Base-by-base conservation (phyloP, 805 yeast species). In the Wickerhamiella sorbophila region DNA sequence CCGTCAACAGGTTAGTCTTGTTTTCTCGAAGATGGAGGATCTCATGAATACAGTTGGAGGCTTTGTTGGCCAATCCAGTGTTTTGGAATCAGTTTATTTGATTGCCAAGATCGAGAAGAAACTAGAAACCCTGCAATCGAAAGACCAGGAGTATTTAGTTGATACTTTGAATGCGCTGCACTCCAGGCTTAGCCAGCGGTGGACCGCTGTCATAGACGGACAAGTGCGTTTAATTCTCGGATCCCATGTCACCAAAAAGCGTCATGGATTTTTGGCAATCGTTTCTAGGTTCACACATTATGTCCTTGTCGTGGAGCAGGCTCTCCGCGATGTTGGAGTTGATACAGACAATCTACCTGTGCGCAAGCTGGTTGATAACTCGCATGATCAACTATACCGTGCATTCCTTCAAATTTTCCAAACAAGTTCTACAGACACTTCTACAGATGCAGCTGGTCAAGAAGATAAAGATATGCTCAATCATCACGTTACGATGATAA, bases 71-170 rank as follows among this genome's bases (percentile, higher is more conserved):
- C 54, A 69, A 58, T 49, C 55, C 14, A 62, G 65, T 31, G 60
- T 62, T 31, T 53, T 69, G 9, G 64, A 66, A 26, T 57, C 63
- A 14, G 74, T 77, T 1, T 59, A 64, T 3, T 49, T 72, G 1
- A 46, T 70, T 36, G 50, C 66, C 1, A 55, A 65, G 31, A 49
- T 74, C 8, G 77, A 75, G 44, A 50, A 59, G 20, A 57, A 62
- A n/a, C 50, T 59, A 4, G 51, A 50, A 19, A 53, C 51, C 9
- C 53, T 66, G 16, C 69, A 69, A 8, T 60, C 71, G 6, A 64
- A 78, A 1, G 72, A 74, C 54, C 86, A 79, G 53, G 94, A 82
- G 48, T 83, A 70, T 50, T 60, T 71, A 17, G 62, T 71, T 44
- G 65, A 69, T 32, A 63, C 69, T 40, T 63, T 79, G 46, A 65